These are phyloP conservation scores for Ogataea saltuana DNA, from an alignment of 805 yeast genomes.

Conservation along the genomic window DNA sequence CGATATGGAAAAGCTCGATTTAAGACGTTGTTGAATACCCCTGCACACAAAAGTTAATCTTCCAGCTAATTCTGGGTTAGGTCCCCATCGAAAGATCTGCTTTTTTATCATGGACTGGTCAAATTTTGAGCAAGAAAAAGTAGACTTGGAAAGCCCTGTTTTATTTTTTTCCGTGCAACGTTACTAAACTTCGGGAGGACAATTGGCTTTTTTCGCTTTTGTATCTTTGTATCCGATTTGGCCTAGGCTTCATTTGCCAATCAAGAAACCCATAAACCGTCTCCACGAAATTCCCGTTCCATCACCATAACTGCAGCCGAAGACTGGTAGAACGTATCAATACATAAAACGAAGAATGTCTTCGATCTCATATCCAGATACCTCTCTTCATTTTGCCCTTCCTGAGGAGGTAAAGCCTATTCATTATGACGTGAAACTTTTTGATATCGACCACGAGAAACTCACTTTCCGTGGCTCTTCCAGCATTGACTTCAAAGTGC, in stretches of 20 bases:
- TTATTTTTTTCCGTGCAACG: background rate
- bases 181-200: background rate
- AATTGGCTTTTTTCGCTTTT: background rate
- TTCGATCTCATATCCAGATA: constrained; percentile 27
- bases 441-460: constrained; percentile 54
- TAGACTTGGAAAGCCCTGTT: background rate
- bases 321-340: too few species aligned
- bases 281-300: too few species aligned
- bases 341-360: constrained; percentile 1
- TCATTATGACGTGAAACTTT: constrained; percentile 66
- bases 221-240: background rate
- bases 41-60: constrained; percentile 8
- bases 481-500: constrained; percentile 47
- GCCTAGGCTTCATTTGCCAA: background rate
- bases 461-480: constrained; percentile 51
- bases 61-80: background rate
- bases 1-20: constrained; percentile 7
- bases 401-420: constrained; percentile 60
- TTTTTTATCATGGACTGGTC: too few species aligned
- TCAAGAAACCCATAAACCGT: constrained; percentile 3
- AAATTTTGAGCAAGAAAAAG: background rate
- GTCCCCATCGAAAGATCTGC: too few species aligned
- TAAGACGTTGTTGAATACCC: constrained; percentile 14
- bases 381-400: constrained; percentile 49
- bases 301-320: background rate